These are phyloP conservation scores for Polygonum maritimum DNA, from an alignment of 148 eudicot species.

Conservation along the genomic window DNA sequence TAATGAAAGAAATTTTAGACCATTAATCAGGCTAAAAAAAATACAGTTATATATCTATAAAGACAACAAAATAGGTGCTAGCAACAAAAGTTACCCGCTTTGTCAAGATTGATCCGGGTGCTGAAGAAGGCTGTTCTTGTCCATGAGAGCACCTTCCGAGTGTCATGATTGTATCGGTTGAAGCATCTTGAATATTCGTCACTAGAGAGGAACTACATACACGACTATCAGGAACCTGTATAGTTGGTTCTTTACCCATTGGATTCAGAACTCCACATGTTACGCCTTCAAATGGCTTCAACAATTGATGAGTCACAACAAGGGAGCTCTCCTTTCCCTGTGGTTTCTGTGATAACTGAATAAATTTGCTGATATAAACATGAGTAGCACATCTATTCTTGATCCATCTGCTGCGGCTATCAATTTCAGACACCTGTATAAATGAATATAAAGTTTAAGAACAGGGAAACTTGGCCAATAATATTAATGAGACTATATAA, in stretches of 20 bases:
- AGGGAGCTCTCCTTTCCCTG: conserved; percentile 26
- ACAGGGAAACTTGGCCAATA: background rate
- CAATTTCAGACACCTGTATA: conserved; percentile 25
- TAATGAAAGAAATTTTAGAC: conserved; percentile 13
- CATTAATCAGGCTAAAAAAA: background rate
- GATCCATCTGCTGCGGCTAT: conserved; percentile 19
- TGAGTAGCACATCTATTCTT: conserved; percentile 63
- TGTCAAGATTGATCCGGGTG: conserved; percentile 20
- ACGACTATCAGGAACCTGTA: conserved; percentile 13
- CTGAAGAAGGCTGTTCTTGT: conserved; percentile 22
- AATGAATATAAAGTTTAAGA: background rate
- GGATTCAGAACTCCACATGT: conserved; percentile 10
- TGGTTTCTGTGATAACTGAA: conserved; percentile 39
- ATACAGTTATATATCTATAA: background rate
- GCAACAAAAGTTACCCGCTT: conserved; percentile 29
- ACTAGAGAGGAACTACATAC: conserved; percentile 16
- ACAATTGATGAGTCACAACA: conserved; percentile 17
- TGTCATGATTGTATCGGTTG: conserved; percentile 18
- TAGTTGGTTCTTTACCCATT: conserved; percentile 14
- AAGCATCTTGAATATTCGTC: conserved; percentile 23
- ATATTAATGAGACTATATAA: background rate
- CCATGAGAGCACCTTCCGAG: conserved; percentile 23
- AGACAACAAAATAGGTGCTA: background rate
- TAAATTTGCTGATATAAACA: conserved; percentile 55
- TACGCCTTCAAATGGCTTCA: conserved; percentile 14